phyloP scores from a whole-genome alignment of 768 basidiomycete species.

The Lactarius pseudohatsudake region DNA sequence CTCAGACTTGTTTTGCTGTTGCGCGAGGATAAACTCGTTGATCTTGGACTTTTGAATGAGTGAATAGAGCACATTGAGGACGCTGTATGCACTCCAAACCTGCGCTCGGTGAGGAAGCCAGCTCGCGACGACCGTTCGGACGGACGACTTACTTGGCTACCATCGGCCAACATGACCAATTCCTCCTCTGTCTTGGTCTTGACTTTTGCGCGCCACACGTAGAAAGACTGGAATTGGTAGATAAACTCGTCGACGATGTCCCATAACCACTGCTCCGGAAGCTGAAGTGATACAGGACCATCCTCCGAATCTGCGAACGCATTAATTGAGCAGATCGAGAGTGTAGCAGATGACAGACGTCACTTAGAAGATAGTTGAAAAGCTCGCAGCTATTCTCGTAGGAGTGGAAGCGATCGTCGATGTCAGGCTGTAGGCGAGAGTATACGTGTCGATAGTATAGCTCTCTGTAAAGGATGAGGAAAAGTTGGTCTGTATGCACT shows the following conservation, averaged over 20 bases:
- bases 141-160: conserved; percentile 48
- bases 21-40: conserved; percentile 87
- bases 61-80: conserved; percentile 97
- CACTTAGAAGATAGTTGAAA: conserved; percentile 96
- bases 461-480: conserved; percentile 95
- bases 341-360: conserved; percentile 34
- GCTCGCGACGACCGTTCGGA: background rate
- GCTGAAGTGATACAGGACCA: conserved; percentile 86
- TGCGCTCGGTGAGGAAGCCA: conserved; percentile 34
- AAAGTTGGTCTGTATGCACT: conserved; percentile 70
- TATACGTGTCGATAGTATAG: conserved; percentile 95
- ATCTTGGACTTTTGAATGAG: conserved; percentile 96
- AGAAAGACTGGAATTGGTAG: conserved; percentile 97
- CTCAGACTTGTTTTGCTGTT: conserved; percentile 71
- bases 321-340: background rate
- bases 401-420: conserved; percentile 97
- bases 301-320: conserved; percentile 70
- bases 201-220: conserved; percentile 84
- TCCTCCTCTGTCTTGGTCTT: conserved; percentile 91
- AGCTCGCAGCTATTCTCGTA: conserved; percentile 98
- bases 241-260: conserved; percentile 97
- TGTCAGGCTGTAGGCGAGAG: conserved; percentile 89
- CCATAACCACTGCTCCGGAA: conserved; percentile 98
- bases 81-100: conserved; percentile 98
- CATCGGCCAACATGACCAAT: conserved; percentile 74